phyloP scores from a whole-genome alignment of 2,329 filamentous ascomycete genomes.

The Scedosporium boydii region DNA sequence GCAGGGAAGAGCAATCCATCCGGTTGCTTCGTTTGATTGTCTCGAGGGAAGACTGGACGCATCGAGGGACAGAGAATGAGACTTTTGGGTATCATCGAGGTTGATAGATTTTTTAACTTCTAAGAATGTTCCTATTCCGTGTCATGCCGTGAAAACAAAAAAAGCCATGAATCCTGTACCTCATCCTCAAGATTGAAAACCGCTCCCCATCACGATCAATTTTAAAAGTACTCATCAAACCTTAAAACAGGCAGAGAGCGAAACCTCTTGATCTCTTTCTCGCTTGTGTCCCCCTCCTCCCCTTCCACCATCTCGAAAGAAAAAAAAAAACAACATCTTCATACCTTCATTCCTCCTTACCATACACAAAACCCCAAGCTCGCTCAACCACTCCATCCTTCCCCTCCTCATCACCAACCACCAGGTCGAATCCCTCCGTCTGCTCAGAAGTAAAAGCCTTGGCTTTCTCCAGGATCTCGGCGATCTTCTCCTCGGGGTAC shows the following conservation, averaged over 20 bases:
- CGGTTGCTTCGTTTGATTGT: too few species aligned
- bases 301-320: neutral
- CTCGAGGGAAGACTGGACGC: too few species aligned
- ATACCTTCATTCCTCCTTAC: slow-evolving; percentile 1
- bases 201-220: neutral
- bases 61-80: too few species aligned
- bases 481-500: slow-evolving; percentile 2
- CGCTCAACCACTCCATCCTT: slow-evolving; percentile 13
- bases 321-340: too few species aligned
- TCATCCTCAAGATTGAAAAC: neutral
- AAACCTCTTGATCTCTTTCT: too few species aligned
- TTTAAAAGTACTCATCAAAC: neutral
- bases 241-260: neutral
- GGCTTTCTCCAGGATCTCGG: slow-evolving; percentile 3
- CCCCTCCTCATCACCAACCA: slow-evolving; percentile 19
- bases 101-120: too few species aligned
- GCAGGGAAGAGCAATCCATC: too few species aligned
- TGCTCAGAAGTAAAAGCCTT: slow-evolving; percentile 14
- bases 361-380: slow-evolving; percentile 20
- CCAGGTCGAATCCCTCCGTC: slow-evolving; percentile 6
- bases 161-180: neutral
- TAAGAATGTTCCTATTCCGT: too few species aligned
- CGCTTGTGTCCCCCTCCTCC: too few species aligned
- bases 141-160: neutral
- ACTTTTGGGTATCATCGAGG: too few species aligned